A percentile compares a stretch with the other conserved stretches of the same genome.
phyloP scores from a whole-genome alignment of 78 protist genomes.

The Trichosphaerium sp. region DNA sequence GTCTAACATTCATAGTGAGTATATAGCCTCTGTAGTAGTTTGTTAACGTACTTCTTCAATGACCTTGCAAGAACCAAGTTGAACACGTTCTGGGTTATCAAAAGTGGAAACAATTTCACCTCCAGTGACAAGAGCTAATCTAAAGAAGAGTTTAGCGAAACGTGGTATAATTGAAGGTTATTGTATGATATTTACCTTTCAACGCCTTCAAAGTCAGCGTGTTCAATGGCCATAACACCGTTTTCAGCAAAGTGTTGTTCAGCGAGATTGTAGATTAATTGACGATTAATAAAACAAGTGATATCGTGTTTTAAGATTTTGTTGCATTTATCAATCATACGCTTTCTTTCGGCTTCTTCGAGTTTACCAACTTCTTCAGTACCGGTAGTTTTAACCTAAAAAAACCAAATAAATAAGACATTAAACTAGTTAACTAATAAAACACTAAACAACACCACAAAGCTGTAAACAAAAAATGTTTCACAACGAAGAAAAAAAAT shows the following conservation, averaged over 20 bases:
- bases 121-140: constrained; percentile 66
- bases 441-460: too few relatives aligned
- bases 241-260: constrained; percentile 87
- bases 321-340: constrained; percentile 78
- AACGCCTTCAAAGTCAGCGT: constrained; percentile 99
- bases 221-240: constrained; percentile 89
- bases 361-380: constrained; percentile 78
- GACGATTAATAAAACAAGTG: constrained; percentile 96
- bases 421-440: too few relatives aligned
- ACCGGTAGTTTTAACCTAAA: constrained; percentile 48
- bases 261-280: constrained; percentile 96
- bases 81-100: constrained; percentile 79
- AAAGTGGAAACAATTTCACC: constrained; percentile 96
- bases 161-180: neutral
- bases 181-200: constrained; percentile 77
- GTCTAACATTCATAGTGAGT: too few relatives aligned
- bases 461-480: too few relatives aligned
- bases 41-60: constrained; percentile 97
- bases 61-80: constrained; percentile 77
- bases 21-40: too few relatives aligned
- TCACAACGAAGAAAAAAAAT: too few relatives aligned
- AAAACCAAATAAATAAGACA: too few relatives aligned
- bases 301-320: constrained; percentile 71
- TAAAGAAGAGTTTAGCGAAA: neutral
- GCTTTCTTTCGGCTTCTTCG: constrained; percentile 87